These are phyloP conservation scores for Suhomyces faveliae DNA, from an alignment of 805 yeast genomes.

Conservation along the genomic window DNA sequence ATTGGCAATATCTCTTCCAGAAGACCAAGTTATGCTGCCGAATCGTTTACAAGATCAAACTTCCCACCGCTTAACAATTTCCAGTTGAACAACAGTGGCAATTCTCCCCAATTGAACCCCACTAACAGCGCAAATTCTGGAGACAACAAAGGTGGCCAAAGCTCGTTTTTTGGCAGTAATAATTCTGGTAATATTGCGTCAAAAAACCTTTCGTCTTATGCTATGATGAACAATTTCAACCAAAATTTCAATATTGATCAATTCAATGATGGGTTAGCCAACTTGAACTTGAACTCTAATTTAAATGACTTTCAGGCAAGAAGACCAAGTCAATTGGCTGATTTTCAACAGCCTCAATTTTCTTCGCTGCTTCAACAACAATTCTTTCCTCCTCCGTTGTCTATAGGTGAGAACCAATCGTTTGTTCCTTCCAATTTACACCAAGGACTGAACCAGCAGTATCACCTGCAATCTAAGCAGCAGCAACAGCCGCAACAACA, in stretches of 20 bases:
- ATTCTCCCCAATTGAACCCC: slow-evolving; percentile 2
- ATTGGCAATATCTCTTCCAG: slow-evolving; percentile 60
- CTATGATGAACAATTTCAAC: slow-evolving; percentile 29
- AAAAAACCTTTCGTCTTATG: slow-evolving; percentile 24
- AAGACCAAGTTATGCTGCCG: slow-evolving; percentile 76
- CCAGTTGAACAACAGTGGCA: slow-evolving; percentile 5
- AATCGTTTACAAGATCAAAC: slow-evolving; percentile 46
- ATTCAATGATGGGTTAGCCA: slow-evolving; percentile 30
- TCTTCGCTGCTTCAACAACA: slow-evolving; percentile 10
- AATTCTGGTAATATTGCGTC: slow-evolving; percentile 6
- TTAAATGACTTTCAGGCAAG: slow-evolving; percentile 41
- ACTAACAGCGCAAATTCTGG: not conserved
- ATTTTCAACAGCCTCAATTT: slow-evolving; percentile 17
- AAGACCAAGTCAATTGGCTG: slow-evolving; percentile 43
- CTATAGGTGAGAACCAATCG: slow-evolving; percentile 8
- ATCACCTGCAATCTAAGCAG: not conserved
- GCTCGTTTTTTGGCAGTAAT: slow-evolving; percentile 6
- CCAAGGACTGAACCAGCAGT: slow-evolving; percentile 2
- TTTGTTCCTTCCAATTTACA: slow-evolving; percentile 14
- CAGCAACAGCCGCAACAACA: slow-evolving; percentile 9
- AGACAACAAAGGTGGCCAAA: not conserved
- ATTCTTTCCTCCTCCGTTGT: slow-evolving; percentile 4
- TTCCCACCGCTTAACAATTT: slow-evolving; percentile 9
- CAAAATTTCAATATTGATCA: slow-evolving; percentile 23
- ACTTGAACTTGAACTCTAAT: slow-evolving; percentile 32